phyloP scores from a whole-genome alignment of 2,329 filamentous ascomycete genomes.

The Pseudogymnoascus sp. region DNA sequence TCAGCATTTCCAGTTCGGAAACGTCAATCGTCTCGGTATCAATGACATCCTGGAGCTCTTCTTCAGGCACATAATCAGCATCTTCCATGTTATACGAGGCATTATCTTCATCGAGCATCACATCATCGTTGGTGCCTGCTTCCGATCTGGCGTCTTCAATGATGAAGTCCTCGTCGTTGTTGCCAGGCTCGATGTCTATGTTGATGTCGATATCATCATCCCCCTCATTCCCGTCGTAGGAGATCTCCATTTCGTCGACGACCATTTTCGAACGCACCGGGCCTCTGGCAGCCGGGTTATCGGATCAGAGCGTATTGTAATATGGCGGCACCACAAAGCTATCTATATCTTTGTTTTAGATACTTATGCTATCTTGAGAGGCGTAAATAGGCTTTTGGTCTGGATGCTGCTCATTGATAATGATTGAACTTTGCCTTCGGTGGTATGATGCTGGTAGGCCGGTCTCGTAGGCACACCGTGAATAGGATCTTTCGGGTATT shows the following conservation, averaged over 20 bases:
- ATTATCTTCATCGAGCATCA: slow-evolving; percentile 37
- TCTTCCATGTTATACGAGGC: slow-evolving; percentile 33
- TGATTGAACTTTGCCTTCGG: not conserved
- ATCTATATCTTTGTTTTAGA: not conserved
- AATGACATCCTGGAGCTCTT: slow-evolving; percentile 18
- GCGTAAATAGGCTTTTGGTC: not conserved
- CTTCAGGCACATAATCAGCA: slow-evolving; percentile 22
- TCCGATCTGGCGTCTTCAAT: slow-evolving; percentile 42
- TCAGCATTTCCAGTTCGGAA: not conserved
- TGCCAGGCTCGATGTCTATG: slow-evolving; percentile 41
- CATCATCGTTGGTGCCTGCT: slow-evolving; percentile 37
- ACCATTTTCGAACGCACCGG: slow-evolving; percentile 21
- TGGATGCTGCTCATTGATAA: not conserved
- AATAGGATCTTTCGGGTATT: not conserved
- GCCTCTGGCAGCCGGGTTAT: not conserved
- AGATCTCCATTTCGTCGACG: slow-evolving; percentile 48
- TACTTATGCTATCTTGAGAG: slow-evolving; percentile 5
- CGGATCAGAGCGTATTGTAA: not conserved
- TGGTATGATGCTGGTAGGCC: not conserved
- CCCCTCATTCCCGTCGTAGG: slow-evolving; percentile 36
- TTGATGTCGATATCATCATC: slow-evolving; percentile 53
- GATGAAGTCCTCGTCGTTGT: slow-evolving; percentile 47
- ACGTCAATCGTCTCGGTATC: not conserved
- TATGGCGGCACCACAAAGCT: not conserved
- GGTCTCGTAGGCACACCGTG: not conserved